A percentile compares a stretch with the other conserved stretches of the same genome.
Evolutionary conservation across 805 yeast species (phyloP).

Genomic region (Kluyveromyces wickerhamii): DNA sequence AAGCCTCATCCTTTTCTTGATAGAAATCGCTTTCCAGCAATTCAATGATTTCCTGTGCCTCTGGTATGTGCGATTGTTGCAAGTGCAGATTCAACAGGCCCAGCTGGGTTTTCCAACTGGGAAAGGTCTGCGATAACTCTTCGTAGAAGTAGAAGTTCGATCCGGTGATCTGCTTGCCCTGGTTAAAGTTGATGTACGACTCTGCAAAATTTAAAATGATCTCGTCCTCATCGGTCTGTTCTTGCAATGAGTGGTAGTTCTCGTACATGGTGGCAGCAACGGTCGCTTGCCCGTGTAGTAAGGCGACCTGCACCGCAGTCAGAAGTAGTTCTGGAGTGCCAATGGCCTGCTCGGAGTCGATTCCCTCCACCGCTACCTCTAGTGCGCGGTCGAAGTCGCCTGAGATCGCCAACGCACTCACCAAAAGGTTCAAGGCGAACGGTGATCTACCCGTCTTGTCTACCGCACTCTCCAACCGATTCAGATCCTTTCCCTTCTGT

Average conservation of each 20-base stretch:
- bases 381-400: conserved; percentile 30
- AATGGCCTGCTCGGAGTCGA: conserved; percentile 36
- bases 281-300: conserved; percentile 35
- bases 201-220: conserved; percentile 72
- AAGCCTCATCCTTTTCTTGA: conserved; percentile 23
- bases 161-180: conserved; percentile 32
- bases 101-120: conserved; percentile 42
- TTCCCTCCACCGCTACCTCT: conserved; percentile 33
- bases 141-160: conserved; percentile 62
- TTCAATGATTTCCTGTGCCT: conserved; percentile 60
- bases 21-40: conserved; percentile 39
- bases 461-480: conserved; percentile 12
- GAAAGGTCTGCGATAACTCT: conserved; percentile 56
- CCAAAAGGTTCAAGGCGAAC: conserved; percentile 21
- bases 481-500: conserved; percentile 11
- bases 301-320: conserved; percentile 35
- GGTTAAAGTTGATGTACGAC: conserved; percentile 50
- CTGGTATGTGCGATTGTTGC: conserved; percentile 73
- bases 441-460: conserved; percentile 12
- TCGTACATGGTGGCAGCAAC: conserved; percentile 40
- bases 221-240: conserved; percentile 52
- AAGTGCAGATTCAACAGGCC: conserved; percentile 69
- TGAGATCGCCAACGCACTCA: conserved; percentile 21
- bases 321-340: conserved; percentile 34
- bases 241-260: conserved; percentile 36